These are phyloP conservation scores for Malassezia arunalokei DNA, from an alignment of 1,284 basidiomycete genomes.

Conservation along the genomic window DNA sequence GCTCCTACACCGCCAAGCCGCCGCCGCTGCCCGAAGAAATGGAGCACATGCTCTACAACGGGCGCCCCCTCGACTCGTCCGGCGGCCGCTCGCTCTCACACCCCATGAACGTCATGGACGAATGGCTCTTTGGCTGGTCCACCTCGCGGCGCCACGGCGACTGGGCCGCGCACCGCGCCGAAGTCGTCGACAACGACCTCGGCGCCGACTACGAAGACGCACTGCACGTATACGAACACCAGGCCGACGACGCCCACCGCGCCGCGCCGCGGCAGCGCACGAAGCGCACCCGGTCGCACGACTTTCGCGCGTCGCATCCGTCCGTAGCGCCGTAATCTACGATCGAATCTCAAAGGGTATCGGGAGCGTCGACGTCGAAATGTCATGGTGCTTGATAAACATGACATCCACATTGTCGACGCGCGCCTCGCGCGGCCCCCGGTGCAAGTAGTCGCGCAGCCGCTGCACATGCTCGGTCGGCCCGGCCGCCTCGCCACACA, in stretches of 20 bases:
- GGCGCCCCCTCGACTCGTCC: constrained; percentile 12
- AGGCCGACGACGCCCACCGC: neutral
- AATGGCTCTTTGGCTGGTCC: constrained; percentile 77
- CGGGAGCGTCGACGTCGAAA: constrained; percentile 10
- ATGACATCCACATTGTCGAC: constrained; percentile 17
- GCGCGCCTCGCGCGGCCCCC: constrained; percentile 6
- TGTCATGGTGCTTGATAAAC: constrained; percentile 16
- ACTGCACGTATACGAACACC: constrained; percentile 5
- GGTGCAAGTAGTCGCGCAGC: constrained; percentile 15
- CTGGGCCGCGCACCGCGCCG: neutral
- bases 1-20: constrained; percentile 24
- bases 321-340: neutral
- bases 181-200: constrained; percentile 4
- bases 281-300: constrained; percentile 1
- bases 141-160: constrained; percentile 9
- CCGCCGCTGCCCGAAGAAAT: constrained; percentile 24
- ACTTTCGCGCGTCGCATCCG: constrained; percentile 1
- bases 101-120: constrained; percentile 63
- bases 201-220: constrained; percentile 13
- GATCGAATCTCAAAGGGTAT: constrained; percentile 11
- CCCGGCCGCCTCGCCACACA: constrained; percentile 14
- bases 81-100: constrained; percentile 29
- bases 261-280: neutral
- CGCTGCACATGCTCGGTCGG: constrained; percentile 8
- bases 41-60: constrained; percentile 21